Evolutionary conservation across 2,329 filamentous ascomycete genomes (phyloP), one percentile per base, ranked within the genome.

Genomic region (Pseudogymnoascus sp.): DNA sequence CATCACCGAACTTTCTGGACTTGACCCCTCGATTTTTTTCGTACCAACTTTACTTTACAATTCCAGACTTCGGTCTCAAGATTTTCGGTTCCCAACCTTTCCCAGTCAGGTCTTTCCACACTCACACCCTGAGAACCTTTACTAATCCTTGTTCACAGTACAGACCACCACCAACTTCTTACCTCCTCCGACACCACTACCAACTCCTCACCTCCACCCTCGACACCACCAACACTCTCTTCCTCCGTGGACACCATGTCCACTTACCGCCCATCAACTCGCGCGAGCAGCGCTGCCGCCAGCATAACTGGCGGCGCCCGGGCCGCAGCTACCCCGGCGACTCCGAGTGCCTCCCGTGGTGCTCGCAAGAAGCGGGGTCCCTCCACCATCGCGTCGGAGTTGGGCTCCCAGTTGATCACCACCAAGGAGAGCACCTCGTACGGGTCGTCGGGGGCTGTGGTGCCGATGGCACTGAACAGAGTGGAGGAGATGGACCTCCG

Each of bases 361-460:
- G 45, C 23, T 52, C 45, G 45, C 45, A 52, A 30, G 6, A 52
- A 52, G 45, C 45, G 45, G 45, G 45, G 45, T 30, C 45, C 45
- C 45, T 52, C 45, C 26, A 52, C 45, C 45, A 30, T 52, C 15
- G 45, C 45, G 9, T 52, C 45, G 45, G 45, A 52, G 45, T 52
- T 52, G 45, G 45, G 45, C 3, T 6, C 45, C 26, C 45, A 52
- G 26, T 23, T 30, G 45, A 33, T 60, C 30, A 9, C 39, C 52
- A 33, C 30, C 15, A 38, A 37, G 39, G 58, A 56, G 58, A 60
- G 58, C 19, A 60, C 58, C 34, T 30, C 58, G 3, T 60, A 60
- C 35, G 58, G 58, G 39, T 30, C 58, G 18, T 52, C 45, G 23
- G 45, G n/a, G n/a, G 45, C 45, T 18, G 45, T 52, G 45, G 45